phyloP scores from a whole-genome alignment of 345 rosid genomes.

The Microcos paniculata region DNA sequence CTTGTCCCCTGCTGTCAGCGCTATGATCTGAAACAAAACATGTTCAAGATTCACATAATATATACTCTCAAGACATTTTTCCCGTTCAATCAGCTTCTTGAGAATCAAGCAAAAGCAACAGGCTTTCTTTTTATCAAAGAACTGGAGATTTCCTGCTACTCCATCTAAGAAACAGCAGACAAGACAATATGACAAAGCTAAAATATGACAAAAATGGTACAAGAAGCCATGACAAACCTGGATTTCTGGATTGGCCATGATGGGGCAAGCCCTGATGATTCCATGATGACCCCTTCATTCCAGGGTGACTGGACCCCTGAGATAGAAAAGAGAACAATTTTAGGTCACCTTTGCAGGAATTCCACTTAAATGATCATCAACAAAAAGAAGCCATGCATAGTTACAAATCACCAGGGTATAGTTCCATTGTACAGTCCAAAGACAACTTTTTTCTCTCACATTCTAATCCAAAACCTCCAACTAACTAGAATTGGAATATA shows the following conservation, averaged over 20 bases:
- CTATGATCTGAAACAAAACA: background rate
- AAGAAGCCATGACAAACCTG: constrained; percentile 30
- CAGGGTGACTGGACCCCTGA: constrained; percentile 31
- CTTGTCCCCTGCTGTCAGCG: constrained; percentile 27
- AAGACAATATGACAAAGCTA: background rate
- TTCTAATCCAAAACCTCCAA: background rate
- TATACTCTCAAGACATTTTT: background rate
- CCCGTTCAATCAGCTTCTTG: background rate
- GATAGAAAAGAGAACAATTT: background rate
- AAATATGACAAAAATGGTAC: background rate
- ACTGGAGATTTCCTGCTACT: background rate
- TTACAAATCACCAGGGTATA: background rate
- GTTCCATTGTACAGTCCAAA: constrained; percentile 7
- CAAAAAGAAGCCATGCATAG: background rate
- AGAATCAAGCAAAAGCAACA: background rate
- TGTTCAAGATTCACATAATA: too few species aligned
- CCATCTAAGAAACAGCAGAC: background rate
- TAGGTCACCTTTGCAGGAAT: background rate
- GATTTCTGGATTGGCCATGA: constrained; percentile 40
- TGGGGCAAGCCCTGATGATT: constrained; percentile 36
- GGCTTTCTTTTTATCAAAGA: background rate
- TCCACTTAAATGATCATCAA: background rate
- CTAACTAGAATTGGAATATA: background rate
- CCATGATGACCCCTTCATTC: constrained; percentile 32
- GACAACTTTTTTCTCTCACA: background rate